phyloP scores from a whole-genome alignment of 768 basidiomycete genomes.

The Suillus weaverae region DNA sequence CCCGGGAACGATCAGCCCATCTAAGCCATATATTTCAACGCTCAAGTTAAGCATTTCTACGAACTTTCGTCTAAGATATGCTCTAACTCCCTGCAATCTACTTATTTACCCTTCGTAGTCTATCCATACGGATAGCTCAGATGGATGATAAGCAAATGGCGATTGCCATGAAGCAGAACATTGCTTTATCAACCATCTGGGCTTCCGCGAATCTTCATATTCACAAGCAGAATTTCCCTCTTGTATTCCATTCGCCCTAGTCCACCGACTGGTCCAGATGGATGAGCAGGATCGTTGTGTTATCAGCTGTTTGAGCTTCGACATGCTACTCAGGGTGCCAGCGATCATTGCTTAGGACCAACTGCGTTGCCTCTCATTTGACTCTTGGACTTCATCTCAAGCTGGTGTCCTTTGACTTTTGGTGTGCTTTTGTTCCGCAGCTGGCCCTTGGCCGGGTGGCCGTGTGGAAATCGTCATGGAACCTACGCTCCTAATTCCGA shows the following conservation, averaged over 20 bases:
- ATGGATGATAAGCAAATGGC: not conserved
- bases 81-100: not conserved
- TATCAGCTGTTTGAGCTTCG: not conserved
- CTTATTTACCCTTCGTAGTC: not conserved
- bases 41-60: not conserved
- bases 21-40: not conserved
- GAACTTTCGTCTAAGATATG: not conserved
- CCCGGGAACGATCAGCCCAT: not conserved
- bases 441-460: not conserved
- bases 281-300: not conserved
- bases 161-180: not conserved
- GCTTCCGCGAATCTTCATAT: not conserved
- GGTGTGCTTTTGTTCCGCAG: no score
- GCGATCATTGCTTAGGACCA: not conserved
- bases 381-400: not conserved
- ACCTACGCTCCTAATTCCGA: not conserved
- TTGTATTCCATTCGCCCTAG: not conserved
- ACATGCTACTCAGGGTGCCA: not conserved
- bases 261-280: not conserved
- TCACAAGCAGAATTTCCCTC: not conserved
- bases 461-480: not conserved
- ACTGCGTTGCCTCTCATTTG: not conserved
- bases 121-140: not conserved
- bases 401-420: not conserved
- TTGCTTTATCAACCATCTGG: not conserved